A percentile compares a stretch with the other conserved stretches of the same genome.
These are phyloP conservation scores for Lecanicillium sp. DNA, from an alignment of 2,329 filamentous ascomycete genomes.

Conservation along the genomic window DNA sequence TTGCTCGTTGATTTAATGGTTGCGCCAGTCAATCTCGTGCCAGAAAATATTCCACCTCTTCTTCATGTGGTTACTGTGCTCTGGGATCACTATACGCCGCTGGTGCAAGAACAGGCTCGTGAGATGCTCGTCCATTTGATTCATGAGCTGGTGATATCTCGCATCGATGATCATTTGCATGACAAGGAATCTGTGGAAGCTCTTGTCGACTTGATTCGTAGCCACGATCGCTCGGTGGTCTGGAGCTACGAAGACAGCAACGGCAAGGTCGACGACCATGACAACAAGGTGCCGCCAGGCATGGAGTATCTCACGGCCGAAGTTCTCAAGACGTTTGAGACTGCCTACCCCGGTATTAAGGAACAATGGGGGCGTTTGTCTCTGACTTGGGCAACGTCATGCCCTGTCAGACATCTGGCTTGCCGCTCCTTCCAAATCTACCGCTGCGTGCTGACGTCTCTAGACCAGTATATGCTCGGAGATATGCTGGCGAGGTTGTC, in stretches of 20 bases:
- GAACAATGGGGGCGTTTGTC: slow-evolving; percentile 88
- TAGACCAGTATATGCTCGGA: slow-evolving; percentile 90
- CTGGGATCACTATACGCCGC: slow-evolving; percentile 93
- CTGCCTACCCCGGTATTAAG: slow-evolving; percentile 78
- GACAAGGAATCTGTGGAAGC: slow-evolving; percentile 75
- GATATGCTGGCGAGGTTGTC: slow-evolving; percentile 94
- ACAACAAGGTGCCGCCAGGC: slow-evolving; percentile 73
- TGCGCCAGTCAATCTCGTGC: slow-evolving; percentile 71
- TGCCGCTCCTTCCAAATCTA: slow-evolving; percentile 98
- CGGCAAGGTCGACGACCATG: slow-evolving; percentile 63
- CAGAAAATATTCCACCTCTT: slow-evolving; percentile 75
- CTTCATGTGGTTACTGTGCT: slow-evolving; percentile 87
- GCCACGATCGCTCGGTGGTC: slow-evolving; percentile 74
- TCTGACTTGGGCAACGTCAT: slow-evolving; percentile 92
- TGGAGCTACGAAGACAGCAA: slow-evolving; percentile 96
- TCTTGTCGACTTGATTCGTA: slow-evolving; percentile 78
- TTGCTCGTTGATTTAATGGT: slow-evolving; percentile 95
- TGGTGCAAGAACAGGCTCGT: slow-evolving; percentile 92
- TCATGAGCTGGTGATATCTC: slow-evolving; percentile 82
- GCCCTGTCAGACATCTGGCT: slow-evolving; percentile 87
- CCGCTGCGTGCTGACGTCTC: slow-evolving; percentile 79
- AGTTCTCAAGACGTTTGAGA: slow-evolving; percentile 77
- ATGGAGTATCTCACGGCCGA: slow-evolving; percentile 81
- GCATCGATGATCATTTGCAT: slow-evolving; percentile 62
- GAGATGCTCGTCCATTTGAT: slow-evolving; percentile 98